Conservation (phyloP, 495 filamentous ascomycete genomes). For the Hypoxylon subgilvum region DNA sequence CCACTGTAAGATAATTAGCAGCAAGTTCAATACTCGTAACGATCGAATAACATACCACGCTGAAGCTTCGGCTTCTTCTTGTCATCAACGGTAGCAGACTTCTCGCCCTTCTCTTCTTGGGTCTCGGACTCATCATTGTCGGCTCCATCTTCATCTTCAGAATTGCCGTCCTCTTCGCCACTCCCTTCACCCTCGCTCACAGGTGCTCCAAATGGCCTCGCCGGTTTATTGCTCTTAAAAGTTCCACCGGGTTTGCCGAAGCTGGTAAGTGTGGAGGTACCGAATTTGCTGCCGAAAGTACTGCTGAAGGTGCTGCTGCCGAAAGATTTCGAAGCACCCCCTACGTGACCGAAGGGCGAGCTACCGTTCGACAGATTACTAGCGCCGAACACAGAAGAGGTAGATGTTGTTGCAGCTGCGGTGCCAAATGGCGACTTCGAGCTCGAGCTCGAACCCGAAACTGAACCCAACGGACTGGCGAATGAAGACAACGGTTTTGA, state of each 20-base stretch:
- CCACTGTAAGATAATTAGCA: slow-evolving; percentile 43
- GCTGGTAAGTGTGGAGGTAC: slow-evolving; percentile 60
- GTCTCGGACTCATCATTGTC: slow-evolving; percentile 50
- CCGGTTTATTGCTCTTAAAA: slow-evolving; percentile 62
- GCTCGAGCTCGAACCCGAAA: slow-evolving; percentile 19
- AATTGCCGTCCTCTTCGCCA: slow-evolving; percentile 51
- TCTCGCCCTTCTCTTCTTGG: slow-evolving; percentile 43
- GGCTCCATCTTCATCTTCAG: slow-evolving; percentile 51
- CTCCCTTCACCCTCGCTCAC: slow-evolving; percentile 66
- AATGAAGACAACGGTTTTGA: slow-evolving; percentile 47
- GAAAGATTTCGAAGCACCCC: slow-evolving; percentile 26
- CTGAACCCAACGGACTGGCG: slow-evolving; percentile 36
- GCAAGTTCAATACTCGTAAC: slow-evolving; percentile 13
- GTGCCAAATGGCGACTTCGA: slow-evolving; percentile 28
- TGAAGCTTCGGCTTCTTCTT: slow-evolving; percentile 70
- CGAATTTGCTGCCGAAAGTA: slow-evolving; percentile 51
- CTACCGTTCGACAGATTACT: slow-evolving; percentile 22
- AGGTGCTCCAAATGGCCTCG: slow-evolving; percentile 74
- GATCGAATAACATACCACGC: slow-evolving; percentile 59
- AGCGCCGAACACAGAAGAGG: slow-evolving; percentile 30
- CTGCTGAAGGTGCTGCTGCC: slow-evolving; percentile 47
- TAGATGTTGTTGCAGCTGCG: slow-evolving; percentile 9
- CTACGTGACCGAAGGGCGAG: slow-evolving; percentile 36
- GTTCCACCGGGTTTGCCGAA: slow-evolving; percentile 71
- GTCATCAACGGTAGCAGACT: slow-evolving; percentile 51